Evolutionary conservation across 495 filamentous ascomycete genomes (phyloP), one percentile per base, ranked within the genome.

Genomic region (Podospora comata): DNA sequence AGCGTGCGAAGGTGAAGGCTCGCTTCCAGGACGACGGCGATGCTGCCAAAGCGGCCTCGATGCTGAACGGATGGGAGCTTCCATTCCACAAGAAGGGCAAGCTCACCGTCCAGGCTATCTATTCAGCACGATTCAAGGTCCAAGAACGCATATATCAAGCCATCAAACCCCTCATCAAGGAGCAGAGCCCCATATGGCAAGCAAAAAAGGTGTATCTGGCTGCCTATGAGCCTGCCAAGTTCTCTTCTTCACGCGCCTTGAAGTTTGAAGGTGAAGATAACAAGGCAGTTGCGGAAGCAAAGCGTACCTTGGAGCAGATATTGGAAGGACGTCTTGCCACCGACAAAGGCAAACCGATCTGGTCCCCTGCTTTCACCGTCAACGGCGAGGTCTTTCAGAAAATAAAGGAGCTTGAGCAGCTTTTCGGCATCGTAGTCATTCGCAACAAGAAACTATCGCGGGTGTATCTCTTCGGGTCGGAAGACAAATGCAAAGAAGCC

Each of bases 201-300:
- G 48, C 58, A 44, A 62, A 76, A 4, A 66, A 77, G 53, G 44
- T 82, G 23, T 58, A 66, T 9, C 70, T 79, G 54, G 74, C 72
- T 16, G 65, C 67, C 0, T 81, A 80, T 28, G 70, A 73, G 1
- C 72, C 73, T 1, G 56, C 60, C 9, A 66, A 66, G 28, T 20
- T 11, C 23, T 58, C 55, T 6, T 57, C 67, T 2, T 72, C 73
- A 30, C 72, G 71, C 0, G 70, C 69, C 5, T 60, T 85, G 44
- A 80, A 83, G 59, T 65, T 85, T 5, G 82, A 82, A 60, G 81
- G 82, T 0, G 75, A 81, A 20, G 71, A 77, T 15, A 65, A 70
- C 6, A 71, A 78, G 23, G 71, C 69, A 1, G 79, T 84, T 27
- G 73, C 74, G 1, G 70, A 76, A 26, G 77, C 81, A 4, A 81